A percentile compares a stretch with the other conserved stretches of the same genome.
These are phyloP conservation scores for Purpureocillium takamizusanense DNA, from an alignment of 2,329 filamentous ascomycete species.

Conservation along the genomic window DNA sequence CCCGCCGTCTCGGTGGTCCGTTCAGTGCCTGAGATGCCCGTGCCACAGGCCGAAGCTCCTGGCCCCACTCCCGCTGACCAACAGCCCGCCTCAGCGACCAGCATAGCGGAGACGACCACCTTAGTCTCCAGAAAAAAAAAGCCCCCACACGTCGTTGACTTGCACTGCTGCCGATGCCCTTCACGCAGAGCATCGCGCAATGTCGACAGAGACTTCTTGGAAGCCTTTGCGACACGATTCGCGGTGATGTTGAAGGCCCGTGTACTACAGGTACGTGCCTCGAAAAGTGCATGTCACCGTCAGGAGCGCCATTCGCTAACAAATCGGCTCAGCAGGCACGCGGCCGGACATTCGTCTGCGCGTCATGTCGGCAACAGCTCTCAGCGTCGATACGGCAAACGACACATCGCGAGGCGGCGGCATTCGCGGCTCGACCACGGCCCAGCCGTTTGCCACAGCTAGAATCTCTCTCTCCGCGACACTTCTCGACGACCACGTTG, in stretches of 20 bases:
- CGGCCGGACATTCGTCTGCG: conserved; percentile 30
- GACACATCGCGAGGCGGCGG: conserved; percentile 2
- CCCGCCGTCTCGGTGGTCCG: no score
- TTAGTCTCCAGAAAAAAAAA: background rate
- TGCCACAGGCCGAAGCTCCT: no score
- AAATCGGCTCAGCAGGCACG: conserved; percentile 18
- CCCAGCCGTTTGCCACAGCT: no score
- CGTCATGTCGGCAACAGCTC: conserved; percentile 25
- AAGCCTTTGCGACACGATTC: conserved; percentile 1
- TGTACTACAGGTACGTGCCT: conserved; percentile 25
- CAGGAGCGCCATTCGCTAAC: conserved; percentile 3
- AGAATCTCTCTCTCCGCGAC: no score
- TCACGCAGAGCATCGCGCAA: no score
- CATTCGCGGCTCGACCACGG: background rate
- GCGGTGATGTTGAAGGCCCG: conserved; percentile 34
- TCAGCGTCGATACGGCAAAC: conserved; percentile 5
- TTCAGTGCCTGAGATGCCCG: no score
- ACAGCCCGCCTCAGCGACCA: no score
- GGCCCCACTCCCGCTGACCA: no score
- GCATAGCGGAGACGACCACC: no score
- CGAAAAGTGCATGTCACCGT: background rate
- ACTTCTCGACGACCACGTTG: conserved; percentile 17
- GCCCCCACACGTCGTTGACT: background rate
- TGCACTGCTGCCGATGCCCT: no score
- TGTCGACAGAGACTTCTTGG: conserved; percentile 2